phyloP scores from a whole-genome alignment of 148 eudicot genomes.

The Salicornia ramosissima region DNA sequence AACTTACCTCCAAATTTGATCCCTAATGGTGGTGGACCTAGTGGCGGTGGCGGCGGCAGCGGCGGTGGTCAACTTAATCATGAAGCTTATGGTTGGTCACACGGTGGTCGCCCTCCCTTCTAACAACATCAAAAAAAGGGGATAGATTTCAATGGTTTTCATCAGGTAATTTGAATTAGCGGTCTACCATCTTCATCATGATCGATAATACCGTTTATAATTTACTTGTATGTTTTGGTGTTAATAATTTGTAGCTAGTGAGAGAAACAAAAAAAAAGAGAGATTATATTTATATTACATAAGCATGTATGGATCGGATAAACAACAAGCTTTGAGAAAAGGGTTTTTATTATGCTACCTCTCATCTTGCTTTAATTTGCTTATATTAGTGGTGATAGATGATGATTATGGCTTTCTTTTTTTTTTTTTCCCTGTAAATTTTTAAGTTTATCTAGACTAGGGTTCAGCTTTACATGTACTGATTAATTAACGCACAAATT shows the following conservation, averaged over 20 bases:
- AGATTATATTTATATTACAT: background rate
- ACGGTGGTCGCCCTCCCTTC: slow-evolving; percentile 27
- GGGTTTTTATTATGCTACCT: slow-evolving; percentile 12
- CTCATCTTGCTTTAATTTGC: no score
- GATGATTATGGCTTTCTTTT: background rate
- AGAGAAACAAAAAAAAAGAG: background rate
- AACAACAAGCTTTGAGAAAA: no score
- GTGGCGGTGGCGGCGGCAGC: no score
- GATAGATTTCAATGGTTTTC: background rate
- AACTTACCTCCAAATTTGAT: slow-evolving; percentile 21
- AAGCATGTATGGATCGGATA: background rate
- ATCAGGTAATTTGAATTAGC: background rate
- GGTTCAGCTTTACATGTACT: slow-evolving; percentile 24
- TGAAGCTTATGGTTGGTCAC: slow-evolving; percentile 27
- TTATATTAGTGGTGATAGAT: background rate
- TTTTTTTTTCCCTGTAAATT: slow-evolving; percentile 14
- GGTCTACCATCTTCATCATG: no score
- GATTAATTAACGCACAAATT: background rate
- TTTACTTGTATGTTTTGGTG: background rate
- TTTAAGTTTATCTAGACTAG: slow-evolving; percentile 23
- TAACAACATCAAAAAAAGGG: background rate
- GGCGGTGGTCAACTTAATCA: slow-evolving; percentile 17
- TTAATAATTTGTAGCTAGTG: slow-evolving; percentile 5
- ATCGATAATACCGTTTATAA: background rate
- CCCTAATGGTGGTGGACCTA: slow-evolving; percentile 14